Evolutionary conservation across 2,329 filamentous ascomycete genomes (phyloP), one percentile per base, ranked within the genome.

Genomic region (Fusarium sp.): DNA sequence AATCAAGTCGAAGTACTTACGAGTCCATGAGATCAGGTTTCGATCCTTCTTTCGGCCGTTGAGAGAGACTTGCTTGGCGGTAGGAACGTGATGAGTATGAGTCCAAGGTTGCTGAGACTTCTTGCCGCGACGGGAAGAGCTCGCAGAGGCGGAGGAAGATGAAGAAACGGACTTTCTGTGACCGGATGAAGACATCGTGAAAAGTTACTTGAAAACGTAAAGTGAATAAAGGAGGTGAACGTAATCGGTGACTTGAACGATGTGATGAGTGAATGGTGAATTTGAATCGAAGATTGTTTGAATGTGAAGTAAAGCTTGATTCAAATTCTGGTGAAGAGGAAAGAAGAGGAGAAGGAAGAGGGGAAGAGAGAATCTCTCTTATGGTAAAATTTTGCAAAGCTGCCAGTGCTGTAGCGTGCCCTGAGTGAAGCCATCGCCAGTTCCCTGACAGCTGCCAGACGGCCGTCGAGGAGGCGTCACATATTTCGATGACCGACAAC

Each of bases 1-100:
- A 50, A 44, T 54, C 5, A 29, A 56, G 14, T 33, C 5, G 9
- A 31, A 29, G 10, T 14, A 49, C 82, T 78, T 76, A 83, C 82
- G 78, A n/a, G 74, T 76, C 82, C 82, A 84, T 25, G 76, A 72
- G 25, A 84, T 80, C 2, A 84, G 70, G 27, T 76, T 78, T 6
- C 82, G 79, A 8, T 81, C 81, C 5, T 60, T 27, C 6, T 72
- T 65, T 14, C 77, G 75, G 9, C 77, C 77, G 64, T 78, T 79
- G 9, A 57, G 62, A 13, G 68, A 68, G 7, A 67, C 66, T 56
- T 78, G 69, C 33, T 75, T 57, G 2, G 70, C 58, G 1, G 74
- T 77, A 0, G 75, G 76, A 3, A 74, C 67, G 0, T 46, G 51
- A n/a, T 75, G 74, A 1, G 75, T 72, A 33, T 69, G 18, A 7